Base-by-base conservation (phyloP, 192 early-diverging fungal genomes). In the Gryganskiella cystojenkinii region DNA sequence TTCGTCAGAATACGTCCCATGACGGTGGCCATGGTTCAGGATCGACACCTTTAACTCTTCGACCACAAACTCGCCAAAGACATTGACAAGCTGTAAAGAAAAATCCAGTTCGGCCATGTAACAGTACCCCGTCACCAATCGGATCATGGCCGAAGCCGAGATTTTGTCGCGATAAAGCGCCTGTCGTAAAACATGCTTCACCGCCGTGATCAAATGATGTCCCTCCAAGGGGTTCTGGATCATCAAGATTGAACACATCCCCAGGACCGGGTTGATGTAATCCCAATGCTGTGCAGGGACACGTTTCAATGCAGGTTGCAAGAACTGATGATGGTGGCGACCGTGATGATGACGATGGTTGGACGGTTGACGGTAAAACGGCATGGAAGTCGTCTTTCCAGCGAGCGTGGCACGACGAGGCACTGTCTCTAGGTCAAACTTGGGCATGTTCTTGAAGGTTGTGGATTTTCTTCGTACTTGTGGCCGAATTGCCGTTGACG, bases 191-290 rank as follows among this genome's bases (percentile, higher is more conserved):
- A 87, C 25, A n/a, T 62, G 61, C 47, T 81, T 80, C 15, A 83
- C 81, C 20, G 83, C 67, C 10, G 81, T 20, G 11, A 82, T 56
- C 6, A 86, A 44, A 9, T 60, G 68, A 74, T 82, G 65, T 10
- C 71, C 75, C 31, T 87, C 80, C 22, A 83, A 52, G 0, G 83
- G 83, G 61, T 87, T 84, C 42, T 85, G 80, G 40, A 80, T 80
- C 72, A 83, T 68, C 13, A 87, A 50, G 46, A 70, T 83, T 3
- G 85, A 71, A n/a, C 83, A 84, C 83, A 87, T 87, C 2, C 62
- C 62, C 31, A 87, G 37, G 2, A 85, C 52, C 3, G 85, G 61
- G 30, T 85, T 83, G 37, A 83, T 73, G 42, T 78, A 78, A 49
- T 87, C 67, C 85, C 85, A 87, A 43, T 82, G 35, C 2, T 64